Conservation (phyloP, 2,329 filamentous ascomycete species). For the Stagonosporopsis chrysanthemi region DNA sequence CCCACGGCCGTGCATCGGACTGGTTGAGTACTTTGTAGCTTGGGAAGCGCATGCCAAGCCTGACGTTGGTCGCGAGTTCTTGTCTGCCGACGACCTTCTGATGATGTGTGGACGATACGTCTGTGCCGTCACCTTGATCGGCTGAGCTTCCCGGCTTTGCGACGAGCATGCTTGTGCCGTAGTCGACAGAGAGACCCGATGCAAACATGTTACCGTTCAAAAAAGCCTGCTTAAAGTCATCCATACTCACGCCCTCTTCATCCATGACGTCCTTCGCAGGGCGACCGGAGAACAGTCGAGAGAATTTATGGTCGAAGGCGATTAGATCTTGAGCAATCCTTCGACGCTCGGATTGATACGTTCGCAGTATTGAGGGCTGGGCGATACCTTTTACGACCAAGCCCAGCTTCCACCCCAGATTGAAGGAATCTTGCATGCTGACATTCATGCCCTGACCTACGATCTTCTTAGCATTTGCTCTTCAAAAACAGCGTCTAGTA, state of each 20-base stretch:
- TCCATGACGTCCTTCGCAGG: constrained; percentile 68
- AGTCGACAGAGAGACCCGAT: constrained; percentile 65
- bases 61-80: constrained; percentile 55
- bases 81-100: constrained; percentile 42
- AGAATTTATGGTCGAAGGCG: constrained; percentile 59
- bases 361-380: constrained; percentile 55
- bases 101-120: constrained; percentile 39
- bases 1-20: constrained; percentile 62
- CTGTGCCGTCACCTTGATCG: constrained; percentile 58
- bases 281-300: constrained; percentile 55
- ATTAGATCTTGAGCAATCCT: constrained; percentile 72
- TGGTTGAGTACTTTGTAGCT: constrained; percentile 68
- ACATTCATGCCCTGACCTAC: constrained; percentile 67
- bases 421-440: constrained; percentile 71
- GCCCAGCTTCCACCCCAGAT: constrained; percentile 65
- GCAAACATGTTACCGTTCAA: constrained; percentile 66
- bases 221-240: constrained; percentile 68
- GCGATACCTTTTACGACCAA: constrained; percentile 56
- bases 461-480: not conserved
- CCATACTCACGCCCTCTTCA: constrained; percentile 67
- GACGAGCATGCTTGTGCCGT: constrained; percentile 63
- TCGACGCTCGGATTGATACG: constrained; percentile 63
- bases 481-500: not conserved
- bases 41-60: constrained; percentile 65
- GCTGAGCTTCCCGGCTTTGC: constrained; percentile 57